phyloP scores from a whole-genome alignment of 805 yeast species.

The Trichomonascus vanleenenianus region DNA sequence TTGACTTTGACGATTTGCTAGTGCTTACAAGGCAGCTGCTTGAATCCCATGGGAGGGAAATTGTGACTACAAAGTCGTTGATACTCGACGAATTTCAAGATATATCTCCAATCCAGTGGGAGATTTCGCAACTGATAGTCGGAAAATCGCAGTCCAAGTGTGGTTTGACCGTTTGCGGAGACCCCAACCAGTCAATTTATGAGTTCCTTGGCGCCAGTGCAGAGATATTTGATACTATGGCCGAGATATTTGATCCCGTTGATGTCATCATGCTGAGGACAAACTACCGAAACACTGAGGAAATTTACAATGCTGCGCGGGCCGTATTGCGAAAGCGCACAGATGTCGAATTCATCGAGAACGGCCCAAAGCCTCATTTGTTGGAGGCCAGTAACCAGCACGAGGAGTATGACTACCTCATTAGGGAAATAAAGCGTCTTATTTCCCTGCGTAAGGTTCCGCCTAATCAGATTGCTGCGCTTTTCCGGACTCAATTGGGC shows the following conservation, averaged over 20 bases:
- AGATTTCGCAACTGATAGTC: slow-evolving; percentile 50
- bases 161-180: slow-evolving; percentile 82
- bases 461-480: too few relatives aligned
- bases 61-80: slow-evolving; percentile 29
- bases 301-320: slow-evolving; percentile 41
- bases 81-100: slow-evolving; percentile 97
- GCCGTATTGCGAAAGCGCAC: too few relatives aligned
- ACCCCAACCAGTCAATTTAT: slow-evolving; percentile 92
- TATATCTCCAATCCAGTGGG: slow-evolving; percentile 69
- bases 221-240: slow-evolving; percentile 55
- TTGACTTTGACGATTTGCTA: slow-evolving; percentile 15
- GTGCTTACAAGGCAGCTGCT: slow-evolving; percentile 7
- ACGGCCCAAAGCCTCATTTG: neutral
- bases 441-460: too few relatives aligned
- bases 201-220: slow-evolving; percentile 77
- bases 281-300: slow-evolving; percentile 74
- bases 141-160: slow-evolving; percentile 8
- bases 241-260: slow-evolving; percentile 28
- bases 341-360: too few relatives aligned
- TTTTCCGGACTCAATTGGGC: too few relatives aligned
- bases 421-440: too few relatives aligned
- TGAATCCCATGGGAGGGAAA: neutral
- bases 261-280: slow-evolving; percentile 42
- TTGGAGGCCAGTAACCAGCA: slow-evolving; percentile 3
- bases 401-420: too few relatives aligned